phyloP scores from a whole-genome alignment of 768 basidiomycete genomes.

The Pleurotus djamor region DNA sequence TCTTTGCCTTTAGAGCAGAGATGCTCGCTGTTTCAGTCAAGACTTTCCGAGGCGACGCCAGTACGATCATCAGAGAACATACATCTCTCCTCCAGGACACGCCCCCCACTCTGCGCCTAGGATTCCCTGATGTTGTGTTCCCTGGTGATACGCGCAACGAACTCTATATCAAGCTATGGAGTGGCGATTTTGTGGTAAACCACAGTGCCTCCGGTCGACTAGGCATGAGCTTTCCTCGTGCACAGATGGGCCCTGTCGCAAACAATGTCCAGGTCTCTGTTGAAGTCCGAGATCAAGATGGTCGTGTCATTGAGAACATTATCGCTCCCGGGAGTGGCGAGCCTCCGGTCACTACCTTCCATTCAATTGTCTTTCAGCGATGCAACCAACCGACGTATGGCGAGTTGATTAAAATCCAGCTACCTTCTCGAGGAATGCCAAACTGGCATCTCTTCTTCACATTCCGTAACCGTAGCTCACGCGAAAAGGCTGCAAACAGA shows the following conservation, averaged over 20 bases:
- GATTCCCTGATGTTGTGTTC: slow-evolving; percentile 95
- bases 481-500: slow-evolving; percentile 39
- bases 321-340: slow-evolving; percentile 89
- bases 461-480: slow-evolving; percentile 71
- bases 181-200: slow-evolving; percentile 75
- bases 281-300: slow-evolving; percentile 80
- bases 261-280: slow-evolving; percentile 87
- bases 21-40: slow-evolving; percentile 82
- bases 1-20: slow-evolving; percentile 62
- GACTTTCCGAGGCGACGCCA: slow-evolving; percentile 80
- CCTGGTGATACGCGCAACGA: slow-evolving; percentile 93
- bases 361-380: slow-evolving; percentile 88
- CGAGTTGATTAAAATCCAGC: slow-evolving; percentile 85
- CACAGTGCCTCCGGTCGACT: slow-evolving; percentile 47
- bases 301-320: slow-evolving; percentile 62
- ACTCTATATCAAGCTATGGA: slow-evolving; percentile 95
- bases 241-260: slow-evolving; percentile 46
- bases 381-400: slow-evolving; percentile 91
- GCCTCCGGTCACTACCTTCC: slow-evolving; percentile 72
- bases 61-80: slow-evolving; percentile 78
- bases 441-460: slow-evolving; percentile 95
- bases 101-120: slow-evolving; percentile 82
- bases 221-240: slow-evolving; percentile 63
- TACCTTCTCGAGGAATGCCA: slow-evolving; percentile 66
- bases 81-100: slow-evolving; percentile 78